These are phyloP conservation scores for Neoarthrinium moseri DNA, from an alignment of 2,329 filamentous ascomycete species.

Conservation along the genomic window DNA sequence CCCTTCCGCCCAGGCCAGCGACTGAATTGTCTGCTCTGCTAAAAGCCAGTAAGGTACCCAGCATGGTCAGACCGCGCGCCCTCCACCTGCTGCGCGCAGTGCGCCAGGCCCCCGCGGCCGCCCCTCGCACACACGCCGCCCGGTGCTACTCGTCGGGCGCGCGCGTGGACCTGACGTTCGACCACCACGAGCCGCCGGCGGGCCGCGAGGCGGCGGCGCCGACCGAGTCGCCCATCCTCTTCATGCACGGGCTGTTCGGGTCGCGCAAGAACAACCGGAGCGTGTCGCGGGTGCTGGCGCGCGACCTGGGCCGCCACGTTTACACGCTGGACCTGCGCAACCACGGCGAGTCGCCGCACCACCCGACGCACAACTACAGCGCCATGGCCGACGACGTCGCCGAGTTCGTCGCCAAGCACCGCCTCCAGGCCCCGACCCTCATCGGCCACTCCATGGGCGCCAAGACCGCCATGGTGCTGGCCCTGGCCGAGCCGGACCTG, in stretches of 20 bases:
- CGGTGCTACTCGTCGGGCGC: slow-evolving; percentile 3
- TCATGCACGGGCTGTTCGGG: slow-evolving; percentile 91
- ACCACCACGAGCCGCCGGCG: slow-evolving; percentile 60
- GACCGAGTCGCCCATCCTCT: slow-evolving; percentile 65
- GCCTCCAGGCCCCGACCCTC: slow-evolving; percentile 68
- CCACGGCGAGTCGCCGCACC: slow-evolving; percentile 86
- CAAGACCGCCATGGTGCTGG: slow-evolving; percentile 87
- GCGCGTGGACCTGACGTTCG: slow-evolving; percentile 54
- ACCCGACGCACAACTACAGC: slow-evolving; percentile 72
- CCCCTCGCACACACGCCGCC: neutral
- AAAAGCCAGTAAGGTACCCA: too few relatives aligned
- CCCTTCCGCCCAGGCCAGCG: too few relatives aligned
- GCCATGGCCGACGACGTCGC: slow-evolving; percentile 82
- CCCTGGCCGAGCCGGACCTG: slow-evolving; percentile 65
- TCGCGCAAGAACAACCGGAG: slow-evolving; percentile 93
- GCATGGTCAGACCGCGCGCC: neutral
- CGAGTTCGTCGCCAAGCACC: slow-evolving; percentile 71
- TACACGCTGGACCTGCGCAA: slow-evolving; percentile 92
- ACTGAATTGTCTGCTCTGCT: too few relatives aligned
- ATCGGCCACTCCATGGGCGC: slow-evolving; percentile 98
- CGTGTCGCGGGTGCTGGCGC: slow-evolving; percentile 67
- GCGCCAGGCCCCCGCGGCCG: neutral
- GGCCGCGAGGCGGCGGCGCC: slow-evolving; percentile 33
- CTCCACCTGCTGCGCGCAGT: neutral
- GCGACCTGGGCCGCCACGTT: slow-evolving; percentile 75